These are phyloP conservation scores for Ophiostoma triangulosporum DNA, from an alignment of 2,329 filamentous ascomycete species.

Conservation along the genomic window DNA sequence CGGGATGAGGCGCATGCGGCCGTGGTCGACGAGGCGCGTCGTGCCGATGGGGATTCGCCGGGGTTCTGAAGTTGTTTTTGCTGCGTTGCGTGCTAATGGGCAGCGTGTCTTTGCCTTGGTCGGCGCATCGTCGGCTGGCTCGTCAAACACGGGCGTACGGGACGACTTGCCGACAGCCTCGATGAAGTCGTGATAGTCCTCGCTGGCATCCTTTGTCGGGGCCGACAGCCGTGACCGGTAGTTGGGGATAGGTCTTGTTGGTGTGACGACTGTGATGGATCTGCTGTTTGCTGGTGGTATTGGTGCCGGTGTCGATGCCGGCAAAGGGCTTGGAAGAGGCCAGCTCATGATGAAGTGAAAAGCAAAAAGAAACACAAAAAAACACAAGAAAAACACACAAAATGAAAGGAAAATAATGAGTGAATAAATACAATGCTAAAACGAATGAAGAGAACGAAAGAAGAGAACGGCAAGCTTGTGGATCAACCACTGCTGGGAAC, in stretches of 20 bases:
- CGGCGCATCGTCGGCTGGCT: background rate
- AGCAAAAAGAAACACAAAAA: background rate
- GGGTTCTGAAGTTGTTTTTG: background rate
- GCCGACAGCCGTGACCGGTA: background rate
- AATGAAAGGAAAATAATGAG: background rate
- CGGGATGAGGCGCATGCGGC: constrained; percentile 11
- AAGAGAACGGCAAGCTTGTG: background rate
- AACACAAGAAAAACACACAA: background rate
- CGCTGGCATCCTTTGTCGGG: constrained; percentile 2
- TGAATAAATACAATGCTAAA: background rate
- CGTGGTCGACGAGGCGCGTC: constrained; percentile 9
- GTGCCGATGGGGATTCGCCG: constrained; percentile 10
- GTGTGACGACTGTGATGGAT: background rate
- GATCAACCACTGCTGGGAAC: constrained; percentile 4
- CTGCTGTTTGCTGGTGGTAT: background rate
- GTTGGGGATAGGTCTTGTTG: background rate
- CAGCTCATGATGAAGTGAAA: background rate
- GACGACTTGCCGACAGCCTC: constrained; percentile 4
- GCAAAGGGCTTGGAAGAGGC: constrained; percentile 4
- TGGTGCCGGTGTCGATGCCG: background rate
- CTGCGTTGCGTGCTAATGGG: no score
- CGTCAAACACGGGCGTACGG: background rate
- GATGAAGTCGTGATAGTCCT: constrained; percentile 13
- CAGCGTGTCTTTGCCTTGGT: background rate
- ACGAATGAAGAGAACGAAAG: background rate